phyloP scores from a whole-genome alignment of 306 rosid species.

The Luffa acutangula region DNA sequence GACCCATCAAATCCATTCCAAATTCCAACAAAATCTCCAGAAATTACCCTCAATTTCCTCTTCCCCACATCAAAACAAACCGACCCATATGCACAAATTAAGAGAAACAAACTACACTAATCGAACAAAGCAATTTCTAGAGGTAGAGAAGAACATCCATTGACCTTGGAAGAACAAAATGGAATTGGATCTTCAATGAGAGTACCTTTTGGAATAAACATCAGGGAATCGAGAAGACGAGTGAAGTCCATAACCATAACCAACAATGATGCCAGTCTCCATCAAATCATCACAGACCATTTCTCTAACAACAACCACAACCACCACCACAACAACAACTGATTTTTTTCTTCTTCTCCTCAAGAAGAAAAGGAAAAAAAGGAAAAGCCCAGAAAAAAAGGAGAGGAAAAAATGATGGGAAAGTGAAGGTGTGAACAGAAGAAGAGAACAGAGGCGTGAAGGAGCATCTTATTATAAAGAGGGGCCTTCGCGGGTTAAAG shows the following conservation, averaged over 20 bases:
- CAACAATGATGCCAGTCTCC: slow-evolving; percentile 45
- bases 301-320: neutral
- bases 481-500: neutral
- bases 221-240: slow-evolving; percentile 52
- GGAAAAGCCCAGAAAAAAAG: neutral
- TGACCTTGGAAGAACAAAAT: slow-evolving; percentile 16
- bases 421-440: slow-evolving; percentile 1
- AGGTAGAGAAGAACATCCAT: neutral
- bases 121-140: neutral
- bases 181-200: slow-evolving; percentile 31
- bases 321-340: neutral
- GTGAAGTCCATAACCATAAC: slow-evolving; percentile 44
- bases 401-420: neutral
- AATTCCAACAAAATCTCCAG: slow-evolving; percentile 9
- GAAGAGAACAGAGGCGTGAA: slow-evolving; percentile 4
- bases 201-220: slow-evolving; percentile 68
- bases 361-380: neutral
- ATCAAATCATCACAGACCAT: slow-evolving; percentile 50
- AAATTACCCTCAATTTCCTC: neutral
- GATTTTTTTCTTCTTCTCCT: neutral
- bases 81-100: neutral
- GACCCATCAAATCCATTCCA: slow-evolving; percentile 43
- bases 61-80: neutral
- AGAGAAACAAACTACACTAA: neutral
- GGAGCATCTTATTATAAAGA: neutral